These are phyloP conservation scores for Penicillium bovifimosum DNA, from an alignment of 495 filamentous ascomycete genomes.

Conservation along the genomic window DNA sequence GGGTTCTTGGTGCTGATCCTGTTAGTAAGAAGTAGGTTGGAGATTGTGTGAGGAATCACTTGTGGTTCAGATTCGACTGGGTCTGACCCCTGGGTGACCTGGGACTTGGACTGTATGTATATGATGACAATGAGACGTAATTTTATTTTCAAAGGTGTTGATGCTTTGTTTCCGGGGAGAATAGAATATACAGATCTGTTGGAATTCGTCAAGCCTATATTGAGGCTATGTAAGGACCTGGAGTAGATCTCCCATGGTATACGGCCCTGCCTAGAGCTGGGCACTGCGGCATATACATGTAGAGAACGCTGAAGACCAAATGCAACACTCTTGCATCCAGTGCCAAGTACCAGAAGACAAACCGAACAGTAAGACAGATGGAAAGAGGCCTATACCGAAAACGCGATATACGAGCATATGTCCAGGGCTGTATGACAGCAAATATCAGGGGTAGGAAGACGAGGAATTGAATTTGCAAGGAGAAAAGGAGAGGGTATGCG, in stretches of 20 bases:
- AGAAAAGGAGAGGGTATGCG: slow-evolving; percentile 1
- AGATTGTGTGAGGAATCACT: background rate
- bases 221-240: no score
- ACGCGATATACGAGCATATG: slow-evolving; percentile 16
- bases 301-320: background rate
- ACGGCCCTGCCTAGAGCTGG: no score
- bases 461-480: background rate
- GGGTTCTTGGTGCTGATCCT: slow-evolving; percentile 74
- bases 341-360: background rate
- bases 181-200: background rate
- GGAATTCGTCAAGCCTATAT: background rate
- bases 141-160: background rate
- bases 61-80: background rate
- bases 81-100: background rate
- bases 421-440: slow-evolving; percentile 17
- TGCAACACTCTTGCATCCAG: slow-evolving; percentile 14
- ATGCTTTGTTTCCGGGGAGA: no score
- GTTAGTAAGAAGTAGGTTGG: slow-evolving; percentile 30
- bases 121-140: slow-evolving; percentile 1
- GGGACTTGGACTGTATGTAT: background rate
- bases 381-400: slow-evolving; percentile 2
- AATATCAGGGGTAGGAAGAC: background rate
- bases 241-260: no score
- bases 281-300: background rate
- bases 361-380: background rate